Base-by-base conservation (phyloP, 2,329 filamentous ascomycete genomes). In the Penicillium sumatraense region DNA sequence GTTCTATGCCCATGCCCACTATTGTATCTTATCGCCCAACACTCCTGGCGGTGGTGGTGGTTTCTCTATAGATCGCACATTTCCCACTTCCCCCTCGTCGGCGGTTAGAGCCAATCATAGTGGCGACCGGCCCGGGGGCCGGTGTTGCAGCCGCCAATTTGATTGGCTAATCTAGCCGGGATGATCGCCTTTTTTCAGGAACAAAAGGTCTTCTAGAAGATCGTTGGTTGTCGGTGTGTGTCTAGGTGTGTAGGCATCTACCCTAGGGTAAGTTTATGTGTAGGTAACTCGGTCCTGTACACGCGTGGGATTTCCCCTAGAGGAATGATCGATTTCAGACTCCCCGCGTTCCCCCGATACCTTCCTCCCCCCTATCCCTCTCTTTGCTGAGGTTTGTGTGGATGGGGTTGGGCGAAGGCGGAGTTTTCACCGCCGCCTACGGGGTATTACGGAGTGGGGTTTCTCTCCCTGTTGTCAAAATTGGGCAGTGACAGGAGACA, bases 11-110 rank as follows among this genome's bases (percentile, higher is more conserved):
- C n/a, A 44, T 18, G 40, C 40, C 51, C 48, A 60, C 31, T 51
- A 57, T n/a, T 57, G 52, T 7, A 31, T 38, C 38, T 63, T 63
- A 60, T 64, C 59, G 42, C 52, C 58, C 58, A 60, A 58, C 51
- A 50, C 44, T 31, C 20, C 14, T 29, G 18, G 18, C 53, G 20
- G 48, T 54, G 49, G 18, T 56, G 49, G 29, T 57, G 51, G 24
- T 54, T 21, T 26, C 23, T 56, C 56, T 65, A 65, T 64, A 65
- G 63, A 65, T 65, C 60, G 51, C 14, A 44, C 36, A 48, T 27
- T 44, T 46, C 49, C 54, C 57, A 51, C 47, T 27, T 44, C 42
- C 49, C 54, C 57, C 53, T 49, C 53, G 26, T 60, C 63, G 63
- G 63, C 46, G 41, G 44, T 40, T 13, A 35, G 20, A 42, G 11